Evolutionary conservation across 2,329 filamentous ascomycete genomes (phyloP).

Genomic region (Phialophora verrucosa): DNA sequence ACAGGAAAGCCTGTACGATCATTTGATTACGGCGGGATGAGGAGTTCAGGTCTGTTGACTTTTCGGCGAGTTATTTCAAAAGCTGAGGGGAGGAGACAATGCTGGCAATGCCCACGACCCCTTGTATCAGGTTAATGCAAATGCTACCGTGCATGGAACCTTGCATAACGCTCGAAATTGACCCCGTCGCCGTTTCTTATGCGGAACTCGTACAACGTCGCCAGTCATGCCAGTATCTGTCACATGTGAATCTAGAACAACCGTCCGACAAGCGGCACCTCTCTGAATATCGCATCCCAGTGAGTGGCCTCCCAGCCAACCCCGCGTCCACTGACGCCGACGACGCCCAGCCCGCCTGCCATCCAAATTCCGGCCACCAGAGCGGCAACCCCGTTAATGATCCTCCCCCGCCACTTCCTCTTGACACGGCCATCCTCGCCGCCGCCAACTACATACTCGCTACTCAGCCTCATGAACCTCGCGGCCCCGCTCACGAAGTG

Average conservation of each 20-base stretch:
- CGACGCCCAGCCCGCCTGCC: constrained; percentile 76
- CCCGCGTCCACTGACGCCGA: constrained; percentile 72
- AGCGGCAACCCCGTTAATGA: constrained; percentile 69
- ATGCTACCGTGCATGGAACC: background rate
- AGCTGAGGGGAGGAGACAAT: background rate
- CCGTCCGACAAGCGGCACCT: constrained; percentile 62
- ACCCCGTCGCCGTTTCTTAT: background rate
- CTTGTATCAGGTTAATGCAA: background rate
- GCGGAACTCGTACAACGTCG: background rate
- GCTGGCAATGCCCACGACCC: background rate
- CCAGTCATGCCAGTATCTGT: background rate
- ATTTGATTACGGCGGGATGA: background rate
- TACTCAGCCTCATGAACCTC: constrained; percentile 75
- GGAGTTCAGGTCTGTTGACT: background rate
- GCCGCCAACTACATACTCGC: constrained; percentile 57
- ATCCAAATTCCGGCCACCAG: constrained; percentile 74
- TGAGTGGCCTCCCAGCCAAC: constrained; percentile 79
- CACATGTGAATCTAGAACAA: constrained; percentile 49
- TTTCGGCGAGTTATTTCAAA: background rate
- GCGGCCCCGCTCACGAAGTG: constrained; percentile 86
- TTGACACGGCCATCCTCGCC: constrained; percentile 46
- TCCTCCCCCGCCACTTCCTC: constrained; percentile 71
- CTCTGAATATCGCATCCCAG: constrained; percentile 75
- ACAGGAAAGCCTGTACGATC: background rate
- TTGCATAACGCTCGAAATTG: background rate